A percentile compares a stretch with the other conserved stretches of the same genome.
Conservation (phyloP, 768 basidiomycete genomes). For the Leccinum subgranulosum region DNA sequence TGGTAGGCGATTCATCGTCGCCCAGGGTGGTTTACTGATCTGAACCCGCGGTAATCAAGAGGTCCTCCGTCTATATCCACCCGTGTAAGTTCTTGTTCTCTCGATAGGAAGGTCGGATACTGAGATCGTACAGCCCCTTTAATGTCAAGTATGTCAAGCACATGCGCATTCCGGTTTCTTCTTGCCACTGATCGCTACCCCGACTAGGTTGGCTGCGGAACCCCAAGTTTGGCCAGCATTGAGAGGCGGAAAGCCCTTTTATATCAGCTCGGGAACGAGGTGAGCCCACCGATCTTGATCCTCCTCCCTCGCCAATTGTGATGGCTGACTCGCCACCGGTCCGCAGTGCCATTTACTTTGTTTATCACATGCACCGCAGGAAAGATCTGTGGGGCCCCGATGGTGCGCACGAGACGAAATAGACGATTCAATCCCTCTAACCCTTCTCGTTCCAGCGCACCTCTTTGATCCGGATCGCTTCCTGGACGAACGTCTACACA, state of each 20-base stretch:
- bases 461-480: slow-evolving; percentile 66
- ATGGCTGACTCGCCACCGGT: neutral
- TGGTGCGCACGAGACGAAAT: slow-evolving; percentile 14
- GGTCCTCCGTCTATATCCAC: slow-evolving; percentile 32
- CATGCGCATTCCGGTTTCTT: neutral
- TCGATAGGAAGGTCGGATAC: neutral
- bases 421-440: neutral
- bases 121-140: slow-evolving; percentile 13
- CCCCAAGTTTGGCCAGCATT: slow-evolving; percentile 17
- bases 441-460: slow-evolving; percentile 12
- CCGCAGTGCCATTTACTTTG: slow-evolving; percentile 11
- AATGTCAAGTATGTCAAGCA: slow-evolving; percentile 18
- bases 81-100: slow-evolving; percentile 20
- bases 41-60: slow-evolving; percentile 22
- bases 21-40: neutral
- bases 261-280: slow-evolving; percentile 44
- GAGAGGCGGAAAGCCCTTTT: slow-evolving; percentile 43
- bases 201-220: slow-evolving; percentile 14
- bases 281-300: slow-evolving; percentile 7
- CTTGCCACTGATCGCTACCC: slow-evolving; percentile 1
- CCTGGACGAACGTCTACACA: slow-evolving; percentile 53
- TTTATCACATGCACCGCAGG: slow-evolving; percentile 38
- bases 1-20: slow-evolving; percentile 33
- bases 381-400: slow-evolving; percentile 39
- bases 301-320: neutral